These are phyloP conservation scores for Saccharomycopsis fibuligera DNA, from an alignment of 805 yeast genomes.

Conservation along the genomic window DNA sequence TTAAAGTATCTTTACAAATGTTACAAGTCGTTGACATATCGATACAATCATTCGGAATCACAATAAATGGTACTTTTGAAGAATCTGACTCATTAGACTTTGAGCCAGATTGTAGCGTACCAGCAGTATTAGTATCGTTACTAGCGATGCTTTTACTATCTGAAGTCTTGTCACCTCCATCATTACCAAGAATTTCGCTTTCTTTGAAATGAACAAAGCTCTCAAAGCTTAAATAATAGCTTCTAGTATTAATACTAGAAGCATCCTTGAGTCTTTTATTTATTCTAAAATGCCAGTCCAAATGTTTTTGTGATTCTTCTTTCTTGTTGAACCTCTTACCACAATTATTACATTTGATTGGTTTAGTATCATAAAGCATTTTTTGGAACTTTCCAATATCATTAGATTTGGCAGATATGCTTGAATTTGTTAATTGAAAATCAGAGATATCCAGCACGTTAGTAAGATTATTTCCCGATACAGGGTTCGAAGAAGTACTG, in stretches of 20 bases:
- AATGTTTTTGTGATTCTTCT: slow-evolving; percentile 49
- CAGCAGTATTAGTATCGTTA: slow-evolving; percentile 11
- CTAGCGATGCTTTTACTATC: neutral
- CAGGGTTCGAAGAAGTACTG: too few species aligned
- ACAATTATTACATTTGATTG: slow-evolving; percentile 83
- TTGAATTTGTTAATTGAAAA: slow-evolving; percentile 9
- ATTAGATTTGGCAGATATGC: neutral
- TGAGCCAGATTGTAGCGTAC: neutral
- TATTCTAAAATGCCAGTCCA: slow-evolving; percentile 95
- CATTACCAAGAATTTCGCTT: slow-evolving; percentile 46
- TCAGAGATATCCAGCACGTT: slow-evolving; percentile 9
- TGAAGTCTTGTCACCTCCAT: slow-evolving; percentile 17
- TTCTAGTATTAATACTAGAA: slow-evolving; percentile 56
- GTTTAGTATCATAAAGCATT: slow-evolving; percentile 48
- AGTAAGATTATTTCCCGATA: neutral
- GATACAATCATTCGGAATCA: slow-evolving; percentile 55
- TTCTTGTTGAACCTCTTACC: slow-evolving; percentile 75
- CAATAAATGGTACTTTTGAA: slow-evolving; percentile 7
- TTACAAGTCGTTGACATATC: slow-evolving; percentile 58
- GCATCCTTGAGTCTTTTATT: slow-evolving; percentile 66
- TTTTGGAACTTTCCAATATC: slow-evolving; percentile 27
- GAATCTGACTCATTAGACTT: neutral
- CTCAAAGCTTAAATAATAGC: slow-evolving; percentile 71
- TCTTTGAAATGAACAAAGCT: slow-evolving; percentile 75
- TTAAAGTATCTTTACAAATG: slow-evolving; percentile 60